phyloP scores from a whole-genome alignment of 164 flowering plant genomes.

The Sextonia rubra region DNA sequence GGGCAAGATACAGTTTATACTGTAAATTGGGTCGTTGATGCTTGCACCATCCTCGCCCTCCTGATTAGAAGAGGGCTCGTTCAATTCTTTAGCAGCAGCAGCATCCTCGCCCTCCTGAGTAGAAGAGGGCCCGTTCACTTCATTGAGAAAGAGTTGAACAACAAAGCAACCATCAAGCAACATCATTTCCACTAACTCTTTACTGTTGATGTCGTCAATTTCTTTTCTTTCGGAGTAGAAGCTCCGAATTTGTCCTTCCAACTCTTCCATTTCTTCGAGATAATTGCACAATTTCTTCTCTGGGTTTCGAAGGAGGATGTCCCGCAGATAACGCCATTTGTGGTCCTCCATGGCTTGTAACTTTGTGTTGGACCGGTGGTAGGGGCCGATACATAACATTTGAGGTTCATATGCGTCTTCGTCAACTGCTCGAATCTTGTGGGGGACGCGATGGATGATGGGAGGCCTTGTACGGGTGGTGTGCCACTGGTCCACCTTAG shows the following conservation, averaged over 20 bases:
- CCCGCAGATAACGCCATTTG: background rate
- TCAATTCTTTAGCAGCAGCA: too few relatives aligned
- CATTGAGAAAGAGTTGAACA: background rate
- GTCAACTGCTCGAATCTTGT: background rate
- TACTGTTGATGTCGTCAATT: too few relatives aligned
- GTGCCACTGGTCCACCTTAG: too few relatives aligned
- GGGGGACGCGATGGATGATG: background rate
- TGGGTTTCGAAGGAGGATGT: background rate
- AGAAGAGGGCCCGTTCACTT: too few relatives aligned
- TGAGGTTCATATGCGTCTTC: background rate
- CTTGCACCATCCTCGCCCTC: too few relatives aligned
- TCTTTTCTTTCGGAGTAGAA: background rate
- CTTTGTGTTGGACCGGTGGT: background rate
- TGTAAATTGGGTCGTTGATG: background rate
- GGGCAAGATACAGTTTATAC: background rate
- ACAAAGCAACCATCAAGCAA: constrained; percentile 8
- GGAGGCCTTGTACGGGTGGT: too few relatives aligned
- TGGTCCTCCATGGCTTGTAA: constrained; percentile 3
- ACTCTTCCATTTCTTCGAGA: background rate
- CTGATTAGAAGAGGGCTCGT: too few relatives aligned
- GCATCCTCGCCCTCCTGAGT: too few relatives aligned
- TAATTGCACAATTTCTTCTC: background rate
- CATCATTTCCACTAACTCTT: constrained; percentile 2
- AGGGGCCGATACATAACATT: background rate
- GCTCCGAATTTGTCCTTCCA: background rate